phyloP scores from a whole-genome alignment of 2,329 filamentous ascomycete genomes.

The Penicillium crustosum region DNA sequence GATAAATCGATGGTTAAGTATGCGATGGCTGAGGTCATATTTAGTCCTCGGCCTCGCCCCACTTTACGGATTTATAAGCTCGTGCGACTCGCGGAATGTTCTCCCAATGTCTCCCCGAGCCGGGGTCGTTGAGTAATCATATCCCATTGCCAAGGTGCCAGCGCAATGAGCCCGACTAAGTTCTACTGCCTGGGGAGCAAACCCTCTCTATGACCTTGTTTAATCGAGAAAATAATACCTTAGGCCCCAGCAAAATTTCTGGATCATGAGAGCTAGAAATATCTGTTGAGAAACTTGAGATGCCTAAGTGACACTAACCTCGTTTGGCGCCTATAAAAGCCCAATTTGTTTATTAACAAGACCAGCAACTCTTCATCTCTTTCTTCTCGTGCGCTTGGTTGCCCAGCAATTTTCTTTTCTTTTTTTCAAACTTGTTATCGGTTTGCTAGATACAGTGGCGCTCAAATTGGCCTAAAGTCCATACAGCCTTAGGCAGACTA shows the following conservation, averaged over 20 bases:
- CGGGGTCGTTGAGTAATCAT: not conserved
- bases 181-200: not conserved
- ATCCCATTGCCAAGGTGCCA: not conserved
- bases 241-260: not conserved
- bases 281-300: not conserved
- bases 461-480: too few relatives aligned
- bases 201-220: not conserved
- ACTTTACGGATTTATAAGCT: slow-evolving; percentile 8
- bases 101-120: not conserved
- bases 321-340: too few relatives aligned
- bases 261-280: not conserved
- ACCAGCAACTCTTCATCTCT: too few relatives aligned
- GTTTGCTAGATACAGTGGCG: too few relatives aligned
- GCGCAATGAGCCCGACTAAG: not conserved
- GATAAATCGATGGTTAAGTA: not conserved
- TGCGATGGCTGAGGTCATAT: not conserved
- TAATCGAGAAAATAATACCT: not conserved
- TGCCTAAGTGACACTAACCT: too few relatives aligned
- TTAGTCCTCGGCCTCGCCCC: not conserved
- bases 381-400: too few relatives aligned
- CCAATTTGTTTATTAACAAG: too few relatives aligned
- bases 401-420: too few relatives aligned
- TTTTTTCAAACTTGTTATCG: too few relatives aligned
- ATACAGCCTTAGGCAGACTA: too few relatives aligned
- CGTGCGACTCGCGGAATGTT: not conserved